Base-by-base conservation (phyloP, 2,329 filamentous ascomycete species). In the Clarireedia sp. region DNA sequence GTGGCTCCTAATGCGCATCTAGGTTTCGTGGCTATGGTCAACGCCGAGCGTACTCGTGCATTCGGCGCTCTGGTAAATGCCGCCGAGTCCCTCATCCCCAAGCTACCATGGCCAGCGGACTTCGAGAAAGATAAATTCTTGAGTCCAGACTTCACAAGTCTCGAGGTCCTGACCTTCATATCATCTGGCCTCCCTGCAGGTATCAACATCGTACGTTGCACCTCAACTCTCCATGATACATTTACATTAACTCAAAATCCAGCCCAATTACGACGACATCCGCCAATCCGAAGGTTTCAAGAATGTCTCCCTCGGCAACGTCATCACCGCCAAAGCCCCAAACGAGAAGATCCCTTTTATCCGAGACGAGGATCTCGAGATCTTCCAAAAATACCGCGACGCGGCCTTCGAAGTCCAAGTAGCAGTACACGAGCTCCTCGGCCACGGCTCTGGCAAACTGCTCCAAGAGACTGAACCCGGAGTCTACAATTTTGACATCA, bases 121-220 rank as follows among this genome's bases (percentile, higher is more conserved):
- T 99, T 97, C 62, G 94, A 99, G 69, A 97, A 97, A 72, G 91
- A 96, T 75, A 90, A 87, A 67, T 99, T 99, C 72, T 73, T 95
- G 37, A 92, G 89, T 51, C 94, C 94, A 0, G 94, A 99, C 70
- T 99, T 99, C 68, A 97, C 94, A 0, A 94, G 88, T 9, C 78
- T 97, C 1, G 94, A 99, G 70, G 90, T 96, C 2, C 73, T 96
- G 58, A 90, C 87, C 0, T 96, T 96, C 64, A 79, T 81, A 68
- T 81, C 76, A 10, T 61, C 59, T 56, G 85, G 81, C 55, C 87
- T 86, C 54, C 83, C 83, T 9, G 82, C 82, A 23, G 83, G 84
- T 24, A 85, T 85, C 66, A 85, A 86, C 63, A 83, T 85, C 56
- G 54, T 55, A 24, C 7, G 54, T 37, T 3, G 2, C 5, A 37